These are phyloP conservation scores for Fomitiporia mediterranea DNA, from an alignment of 1,284 basidiomycete genomes.

Conservation along the genomic window DNA sequence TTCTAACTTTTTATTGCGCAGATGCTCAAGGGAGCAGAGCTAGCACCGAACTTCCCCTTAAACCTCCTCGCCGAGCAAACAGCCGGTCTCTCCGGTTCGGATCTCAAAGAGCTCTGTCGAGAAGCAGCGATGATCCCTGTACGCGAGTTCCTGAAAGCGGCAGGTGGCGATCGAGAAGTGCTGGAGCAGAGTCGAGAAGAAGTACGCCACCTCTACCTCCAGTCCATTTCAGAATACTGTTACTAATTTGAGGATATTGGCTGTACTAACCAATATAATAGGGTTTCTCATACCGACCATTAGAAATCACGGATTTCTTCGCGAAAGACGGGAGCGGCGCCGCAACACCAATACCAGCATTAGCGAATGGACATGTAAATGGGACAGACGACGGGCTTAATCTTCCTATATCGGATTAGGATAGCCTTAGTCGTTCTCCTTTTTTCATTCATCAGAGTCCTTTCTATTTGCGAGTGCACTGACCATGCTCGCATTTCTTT, in stretches of 20 bases:
- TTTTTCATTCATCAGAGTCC: background rate
- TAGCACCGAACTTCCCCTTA: constrained; percentile 65
- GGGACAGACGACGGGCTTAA: constrained; percentile 9
- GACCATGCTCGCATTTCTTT: background rate
- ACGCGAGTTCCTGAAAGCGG: constrained; percentile 75
- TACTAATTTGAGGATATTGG: background rate
- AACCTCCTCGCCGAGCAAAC: constrained; percentile 67
- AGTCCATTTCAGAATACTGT: background rate
- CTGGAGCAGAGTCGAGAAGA: constrained; percentile 52
- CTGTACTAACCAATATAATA: constrained; percentile 29
- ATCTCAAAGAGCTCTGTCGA: constrained; percentile 92
- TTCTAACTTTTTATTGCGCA: constrained; percentile 35
- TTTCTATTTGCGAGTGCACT: background rate
- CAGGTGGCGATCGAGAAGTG: constrained; percentile 47
- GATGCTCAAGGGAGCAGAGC: constrained; percentile 81
- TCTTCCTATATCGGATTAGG: constrained; percentile 5
- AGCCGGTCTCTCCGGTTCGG: constrained; percentile 84
- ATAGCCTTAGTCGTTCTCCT: background rate
- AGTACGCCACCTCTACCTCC: constrained; percentile 33
- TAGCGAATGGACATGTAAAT: constrained; percentile 5
- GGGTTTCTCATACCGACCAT: constrained; percentile 73
- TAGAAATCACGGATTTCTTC: constrained; percentile 69
- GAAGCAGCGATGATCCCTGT: constrained; percentile 91
- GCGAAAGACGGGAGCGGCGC: constrained; percentile 40
- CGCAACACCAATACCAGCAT: constrained; percentile 2